Evolutionary conservation across 805 yeast species (phyloP).

Genomic region (Pichia phayaonensis): DNA sequence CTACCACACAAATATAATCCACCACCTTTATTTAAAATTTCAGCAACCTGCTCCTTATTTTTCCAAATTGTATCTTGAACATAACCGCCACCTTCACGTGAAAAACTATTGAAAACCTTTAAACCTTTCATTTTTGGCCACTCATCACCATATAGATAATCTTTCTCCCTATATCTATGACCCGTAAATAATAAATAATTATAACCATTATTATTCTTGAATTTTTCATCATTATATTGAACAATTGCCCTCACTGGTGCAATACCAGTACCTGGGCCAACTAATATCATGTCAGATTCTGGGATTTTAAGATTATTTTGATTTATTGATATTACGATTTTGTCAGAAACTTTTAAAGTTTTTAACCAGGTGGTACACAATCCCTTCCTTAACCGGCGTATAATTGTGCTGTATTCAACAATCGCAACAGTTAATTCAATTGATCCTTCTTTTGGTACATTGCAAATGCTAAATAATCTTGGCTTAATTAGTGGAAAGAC

Average conservation of each 20-base stretch:
- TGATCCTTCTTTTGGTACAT: constrained; percentile 26
- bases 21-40: constrained; percentile 50
- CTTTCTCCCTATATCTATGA: constrained; percentile 56
- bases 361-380: constrained; percentile 75
- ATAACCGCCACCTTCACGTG: constrained; percentile 55
- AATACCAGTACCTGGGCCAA: constrained; percentile 93
- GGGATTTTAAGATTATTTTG: constrained; percentile 35
- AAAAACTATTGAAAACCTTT: constrained; percentile 33
- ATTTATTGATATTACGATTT: constrained; percentile 45
- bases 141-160: constrained; percentile 53
- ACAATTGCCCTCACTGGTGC: constrained; percentile 85
- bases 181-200: constrained; percentile 63
- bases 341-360: constrained; percentile 38
- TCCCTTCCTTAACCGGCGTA: constrained; percentile 71
- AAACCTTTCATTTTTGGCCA: constrained; percentile 36
- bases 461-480: constrained; percentile 79
- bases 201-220: constrained; percentile 8
- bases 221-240: constrained; percentile 24
- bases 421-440: constrained; percentile 74
- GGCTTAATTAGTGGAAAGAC: constrained; percentile 74
- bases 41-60: constrained; percentile 40
- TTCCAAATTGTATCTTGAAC: constrained; percentile 69
- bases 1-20: constrained; percentile 83
- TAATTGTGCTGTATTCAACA: constrained; percentile 78
- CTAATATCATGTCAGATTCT: constrained; percentile 40